Evolutionary conservation across 305 asterid species (phyloP), one percentile per base, ranked within the genome.

Genomic region (Rubia tinctorum): DNA sequence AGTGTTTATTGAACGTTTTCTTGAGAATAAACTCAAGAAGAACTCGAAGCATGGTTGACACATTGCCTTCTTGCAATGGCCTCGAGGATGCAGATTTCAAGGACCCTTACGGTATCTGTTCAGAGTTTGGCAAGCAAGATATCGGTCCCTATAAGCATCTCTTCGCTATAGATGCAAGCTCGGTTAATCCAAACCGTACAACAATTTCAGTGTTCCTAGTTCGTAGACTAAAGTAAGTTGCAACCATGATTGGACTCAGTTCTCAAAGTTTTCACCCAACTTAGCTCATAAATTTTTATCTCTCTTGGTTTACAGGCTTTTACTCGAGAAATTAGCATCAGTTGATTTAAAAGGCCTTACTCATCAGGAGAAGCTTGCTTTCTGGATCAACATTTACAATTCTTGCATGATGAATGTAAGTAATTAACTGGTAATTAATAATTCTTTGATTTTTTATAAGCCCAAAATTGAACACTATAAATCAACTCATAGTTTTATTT

Each of bases 141-240:
- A 80, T 88, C 44, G 96, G 97, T 75, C 86, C 96, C 0, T 91
- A 91, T 78, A 89, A 88, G 80, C 80, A 88, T 75, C 73, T 86
- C 59, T 75, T 82, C 71, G 78, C 86, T 22, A 75, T 91, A 56
- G 96, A 89, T 71, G 87, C 88, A 15, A 27, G 78, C 15, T 88
- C 87, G 5, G 82, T 88, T 75, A 84, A 89, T 78, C 96, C 87
- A 49, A 84, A 83, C 68, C 77, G 82, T 71, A 86, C 89, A 71
- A 88, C 88, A n/a, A 72, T 88, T 62, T 83, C 96, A 0, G 85
- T 85, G 11, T 89, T 89, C 81, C 88, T 88, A 20, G 85, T 89
- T 75, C 92, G 83, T 27, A 84, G 97, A 84, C 72, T 91, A 72
- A 86, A 84, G 97, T 91, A 77, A 84, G 89, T 77, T 47, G 25